phyloP scores from a whole-genome alignment of 495 filamentous ascomycete species.

The Penicillium turbatum region DNA sequence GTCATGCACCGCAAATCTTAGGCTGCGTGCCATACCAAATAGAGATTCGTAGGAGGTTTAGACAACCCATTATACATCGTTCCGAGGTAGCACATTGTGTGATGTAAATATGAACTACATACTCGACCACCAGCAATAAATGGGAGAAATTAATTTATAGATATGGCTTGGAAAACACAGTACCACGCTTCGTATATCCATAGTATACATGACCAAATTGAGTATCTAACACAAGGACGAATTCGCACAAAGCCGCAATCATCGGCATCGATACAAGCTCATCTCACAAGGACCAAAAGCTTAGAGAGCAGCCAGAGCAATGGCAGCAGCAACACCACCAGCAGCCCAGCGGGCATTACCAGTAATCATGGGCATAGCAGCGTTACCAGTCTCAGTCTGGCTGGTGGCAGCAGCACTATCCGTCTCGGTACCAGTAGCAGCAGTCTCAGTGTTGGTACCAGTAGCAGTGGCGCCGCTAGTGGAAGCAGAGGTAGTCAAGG shows the following conservation, averaged over 20 bases:
- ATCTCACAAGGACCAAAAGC: background rate
- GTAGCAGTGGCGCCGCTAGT: background rate
- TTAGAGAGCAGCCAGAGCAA: constrained; percentile 4
- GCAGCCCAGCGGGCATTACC: constrained; percentile 15
- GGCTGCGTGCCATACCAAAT: background rate
- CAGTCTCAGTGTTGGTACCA: background rate
- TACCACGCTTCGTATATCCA: background rate
- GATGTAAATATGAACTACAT: background rate
- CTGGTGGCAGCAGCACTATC: constrained; percentile 6
- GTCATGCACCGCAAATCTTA: constrained; percentile 28
- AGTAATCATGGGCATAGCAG: constrained; percentile 16
- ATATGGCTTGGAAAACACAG: background rate
- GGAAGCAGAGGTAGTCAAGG: constrained; percentile 1
- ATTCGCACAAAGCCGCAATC: background rate
- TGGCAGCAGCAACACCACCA: constrained; percentile 15
- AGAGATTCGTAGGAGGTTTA: background rate
- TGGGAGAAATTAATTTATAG: background rate
- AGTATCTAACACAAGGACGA: background rate
- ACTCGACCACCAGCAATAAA: background rate
- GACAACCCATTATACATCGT: background rate
- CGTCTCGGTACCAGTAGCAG: constrained; percentile 1
- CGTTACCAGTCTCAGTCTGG: constrained; percentile 7
- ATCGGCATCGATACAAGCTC: background rate
- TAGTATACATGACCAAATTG: background rate
- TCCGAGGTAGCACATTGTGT: background rate